phyloP scores from a whole-genome alignment of 495 filamentous ascomycete species.

The Amniculicola lignicola region DNA sequence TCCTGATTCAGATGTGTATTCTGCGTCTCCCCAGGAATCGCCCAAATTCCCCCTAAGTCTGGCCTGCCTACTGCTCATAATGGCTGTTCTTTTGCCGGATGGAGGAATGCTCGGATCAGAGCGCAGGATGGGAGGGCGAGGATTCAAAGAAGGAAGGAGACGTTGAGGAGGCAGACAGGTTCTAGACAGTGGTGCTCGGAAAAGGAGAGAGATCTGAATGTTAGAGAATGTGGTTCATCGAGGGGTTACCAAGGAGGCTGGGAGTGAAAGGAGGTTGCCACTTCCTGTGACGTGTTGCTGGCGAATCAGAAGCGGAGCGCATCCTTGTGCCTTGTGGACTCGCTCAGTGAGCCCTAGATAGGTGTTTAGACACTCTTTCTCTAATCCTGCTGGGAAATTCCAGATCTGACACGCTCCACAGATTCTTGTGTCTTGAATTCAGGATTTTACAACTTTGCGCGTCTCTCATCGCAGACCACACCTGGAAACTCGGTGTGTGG shows the following conservation, averaged over 20 bases:
- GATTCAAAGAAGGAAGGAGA: neutral
- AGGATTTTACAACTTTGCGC: no score
- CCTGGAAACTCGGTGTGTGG: no score
- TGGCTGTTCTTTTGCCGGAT: conserved; percentile 3
- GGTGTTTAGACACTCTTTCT: no score
- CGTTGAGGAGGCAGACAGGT: neutral
- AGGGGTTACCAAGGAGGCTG: conserved; percentile 5
- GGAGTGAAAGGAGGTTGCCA: conserved; percentile 10
- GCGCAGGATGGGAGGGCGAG: neutral
- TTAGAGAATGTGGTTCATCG: neutral
- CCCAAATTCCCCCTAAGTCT: conserved; percentile 28
- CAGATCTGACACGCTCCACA: no score
- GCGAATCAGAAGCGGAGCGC: conserved; percentile 12
- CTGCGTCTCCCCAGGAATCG: conserved; percentile 41
- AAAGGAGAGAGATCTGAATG: neutral
- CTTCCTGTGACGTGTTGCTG: conserved; percentile 1
- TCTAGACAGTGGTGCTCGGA: neutral
- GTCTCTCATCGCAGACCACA: no score
- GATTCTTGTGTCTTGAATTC: no score
- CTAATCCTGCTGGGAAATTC: no score
- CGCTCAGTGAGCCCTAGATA: no score
- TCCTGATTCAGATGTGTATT: conserved; percentile 32
- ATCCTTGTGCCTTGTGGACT: neutral
- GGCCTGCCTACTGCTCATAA: conserved; percentile 11
- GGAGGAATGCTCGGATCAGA: neutral